Conservation (phyloP, 2,329 filamentous ascomycete genomes). For the Byssothecium circinans region DNA sequence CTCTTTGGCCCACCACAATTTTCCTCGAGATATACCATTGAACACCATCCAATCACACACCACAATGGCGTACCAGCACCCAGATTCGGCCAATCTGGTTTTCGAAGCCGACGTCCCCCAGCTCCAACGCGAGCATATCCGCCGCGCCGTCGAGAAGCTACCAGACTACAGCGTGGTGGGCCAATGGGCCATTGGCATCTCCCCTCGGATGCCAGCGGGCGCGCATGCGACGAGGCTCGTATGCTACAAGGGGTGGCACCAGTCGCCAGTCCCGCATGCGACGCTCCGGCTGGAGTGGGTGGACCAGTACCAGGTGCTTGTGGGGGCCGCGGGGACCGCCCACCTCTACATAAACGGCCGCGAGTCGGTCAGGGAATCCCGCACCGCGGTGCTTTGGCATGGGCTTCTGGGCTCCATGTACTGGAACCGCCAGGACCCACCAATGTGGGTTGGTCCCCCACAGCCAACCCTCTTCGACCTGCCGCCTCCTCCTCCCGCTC, state of each 20-base stretch:
- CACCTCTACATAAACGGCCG: slow-evolving; percentile 1
- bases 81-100: background rate
- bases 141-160: background rate
- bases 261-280: background rate
- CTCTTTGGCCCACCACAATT: background rate
- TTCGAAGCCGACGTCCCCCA: background rate
- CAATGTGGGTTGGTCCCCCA: background rate
- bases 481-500: background rate
- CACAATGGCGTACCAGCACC: background rate
- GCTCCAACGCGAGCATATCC: background rate
- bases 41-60: background rate
- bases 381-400: background rate
- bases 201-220: background rate
- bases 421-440: background rate
- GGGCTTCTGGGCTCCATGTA: background rate
- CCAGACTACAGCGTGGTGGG: background rate
- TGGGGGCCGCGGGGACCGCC: background rate
- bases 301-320: background rate
- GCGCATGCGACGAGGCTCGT: background rate
- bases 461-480: background rate
- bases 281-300: background rate
- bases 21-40: background rate
- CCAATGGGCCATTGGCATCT: slow-evolving; percentile 1
- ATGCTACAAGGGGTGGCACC: background rate
- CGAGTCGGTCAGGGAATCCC: background rate